Evolutionary conservation across 2,329 filamentous ascomycete species (phyloP), one percentile per base, ranked within the genome.

Genomic region (Cladosporium sp.): DNA sequence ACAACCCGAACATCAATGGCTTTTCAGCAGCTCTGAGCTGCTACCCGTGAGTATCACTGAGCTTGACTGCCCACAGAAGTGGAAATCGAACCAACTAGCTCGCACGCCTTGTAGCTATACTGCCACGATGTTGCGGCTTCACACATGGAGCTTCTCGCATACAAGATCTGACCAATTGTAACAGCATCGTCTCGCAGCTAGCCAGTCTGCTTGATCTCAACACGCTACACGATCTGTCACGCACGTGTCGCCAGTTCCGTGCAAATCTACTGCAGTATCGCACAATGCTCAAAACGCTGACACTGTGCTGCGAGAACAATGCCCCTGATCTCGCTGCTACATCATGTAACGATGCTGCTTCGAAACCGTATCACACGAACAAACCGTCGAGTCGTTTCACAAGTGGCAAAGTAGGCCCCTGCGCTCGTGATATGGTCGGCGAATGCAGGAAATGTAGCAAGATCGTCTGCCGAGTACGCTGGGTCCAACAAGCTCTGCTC

Each of bases 361-460:
- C 24, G 20, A 24, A 24, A 4, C 15, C 17, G 3, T 25, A 50
- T 15, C 28, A 24, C 25, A n/a, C 42, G 9, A 45, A 45, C 12
- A 22, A 28, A 6, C 4, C 25, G 15, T 48, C 72, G 8, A 69
- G 69, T 2, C 73, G 72, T 52, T 66, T 83, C 62, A 83, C 74
- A 65, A 80, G 79, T 61, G 87, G 88, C 53, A 93, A 90, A 73
- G 80, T 89, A 25, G 86, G 89, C 4, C 81, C 82, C 65, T 97
- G 93, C 70, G 93, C 93, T 20, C 81, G 90, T 60, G 93, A 97
- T 72, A 83, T 96, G 83, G 93, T 97, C 4, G 83, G 81, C 40
- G 87, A 88, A 64, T 97, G 93, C 72, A 84, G 90, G 56, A 83
- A 86, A 61, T 97, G 93, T 71, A 83, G 82, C 37, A 84, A 77